Conservation (phyloP, 1,284 basidiomycete species). For the Naganishia sp. region DNA sequence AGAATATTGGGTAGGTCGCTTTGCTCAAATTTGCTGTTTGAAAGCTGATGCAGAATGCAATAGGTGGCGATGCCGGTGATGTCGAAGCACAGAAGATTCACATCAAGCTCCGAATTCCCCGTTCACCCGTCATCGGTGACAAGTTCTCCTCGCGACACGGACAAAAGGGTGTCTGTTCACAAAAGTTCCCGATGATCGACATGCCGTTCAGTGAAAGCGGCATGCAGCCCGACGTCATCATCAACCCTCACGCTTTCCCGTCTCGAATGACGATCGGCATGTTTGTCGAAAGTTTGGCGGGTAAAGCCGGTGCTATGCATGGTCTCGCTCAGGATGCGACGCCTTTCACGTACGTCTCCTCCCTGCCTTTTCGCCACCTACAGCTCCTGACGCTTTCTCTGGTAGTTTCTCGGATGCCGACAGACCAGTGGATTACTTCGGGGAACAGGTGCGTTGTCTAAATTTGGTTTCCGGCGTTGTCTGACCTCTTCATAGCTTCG, state of each 20-base stretch:
- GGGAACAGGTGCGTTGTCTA: conserved; percentile 58
- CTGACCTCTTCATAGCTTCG: conserved; percentile 64
- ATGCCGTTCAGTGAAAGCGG: conserved; percentile 99
- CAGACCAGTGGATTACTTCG: conserved; percentile 95
- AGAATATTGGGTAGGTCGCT: conserved; percentile 73
- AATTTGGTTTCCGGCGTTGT: background rate
- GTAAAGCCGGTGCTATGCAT: conserved; percentile 97
- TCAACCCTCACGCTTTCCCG: conserved; percentile 99
- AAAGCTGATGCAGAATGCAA: conserved; percentile 7
- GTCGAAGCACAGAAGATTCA: conserved; percentile 89
- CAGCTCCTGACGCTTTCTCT: conserved; percentile 6
- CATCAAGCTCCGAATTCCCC: conserved; percentile 88
- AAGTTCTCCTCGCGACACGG: conserved; percentile 99
- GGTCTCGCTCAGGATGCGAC: conserved; percentile 98
- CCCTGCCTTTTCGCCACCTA: conserved; percentile 17
- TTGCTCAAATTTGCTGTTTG: background rate
- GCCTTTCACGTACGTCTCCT: conserved; percentile 76
- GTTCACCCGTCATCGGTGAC: conserved; percentile 96
- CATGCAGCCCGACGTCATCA: conserved; percentile 98
- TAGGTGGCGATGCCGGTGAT: conserved; percentile 83
- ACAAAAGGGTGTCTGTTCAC: conserved; percentile 99
- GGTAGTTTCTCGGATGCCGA: conserved; percentile 92
- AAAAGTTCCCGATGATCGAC: conserved; percentile 96
- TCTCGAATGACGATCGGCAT: conserved; percentile 99
- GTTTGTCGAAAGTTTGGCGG: conserved; percentile 99